Conservation (phyloP, 805 yeast genomes). For the Saturnispora sanitii region DNA sequence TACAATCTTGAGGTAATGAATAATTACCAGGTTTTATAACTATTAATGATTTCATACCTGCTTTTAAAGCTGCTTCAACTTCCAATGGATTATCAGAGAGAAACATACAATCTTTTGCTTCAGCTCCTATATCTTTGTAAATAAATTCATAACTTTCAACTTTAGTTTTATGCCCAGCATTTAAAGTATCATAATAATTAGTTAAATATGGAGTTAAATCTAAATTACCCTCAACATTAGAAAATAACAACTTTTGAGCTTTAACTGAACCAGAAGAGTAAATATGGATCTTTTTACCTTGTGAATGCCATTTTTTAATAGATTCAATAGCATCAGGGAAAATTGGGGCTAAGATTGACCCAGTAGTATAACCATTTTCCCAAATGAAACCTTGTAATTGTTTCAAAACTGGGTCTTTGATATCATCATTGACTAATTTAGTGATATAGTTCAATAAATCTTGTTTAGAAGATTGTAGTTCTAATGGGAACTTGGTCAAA, state of each 20-base stretch:
- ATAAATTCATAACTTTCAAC: slow-evolving; percentile 50
- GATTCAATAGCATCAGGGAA: slow-evolving; percentile 60
- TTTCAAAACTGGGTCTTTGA: slow-evolving; percentile 71
- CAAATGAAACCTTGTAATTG: slow-evolving; percentile 77
- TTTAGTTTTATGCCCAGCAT: slow-evolving; percentile 66
- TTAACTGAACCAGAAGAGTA: slow-evolving; percentile 85
- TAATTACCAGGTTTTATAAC: slow-evolving; percentile 74
- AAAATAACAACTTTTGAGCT: slow-evolving; percentile 76
- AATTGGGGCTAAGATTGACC: slow-evolving; percentile 68
- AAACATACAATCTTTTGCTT: slow-evolving; percentile 39
- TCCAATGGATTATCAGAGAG: slow-evolving; percentile 76
- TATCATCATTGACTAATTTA: slow-evolving; percentile 50
- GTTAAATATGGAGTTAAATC: slow-evolving; percentile 38
- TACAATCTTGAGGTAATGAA: slow-evolving; percentile 32
- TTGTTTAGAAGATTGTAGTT: slow-evolving; percentile 20
- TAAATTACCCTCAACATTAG: slow-evolving; percentile 37
- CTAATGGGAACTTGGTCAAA: slow-evolving; percentile 39
- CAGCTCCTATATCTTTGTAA: slow-evolving; percentile 20
- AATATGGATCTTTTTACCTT: slow-evolving; percentile 39
- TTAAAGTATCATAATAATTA: slow-evolving; percentile 79
- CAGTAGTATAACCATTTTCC: slow-evolving; percentile 70
- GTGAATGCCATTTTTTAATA: slow-evolving; percentile 34
- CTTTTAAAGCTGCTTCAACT: slow-evolving; percentile 60
- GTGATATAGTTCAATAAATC: slow-evolving; percentile 39
- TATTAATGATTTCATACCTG: slow-evolving; percentile 49